Percentiles rank a stretch among this genome's conserved stretches.
Conservation (phyloP, 192 early-diverging fungal species). For the Backusella tarrabulga region DNA sequence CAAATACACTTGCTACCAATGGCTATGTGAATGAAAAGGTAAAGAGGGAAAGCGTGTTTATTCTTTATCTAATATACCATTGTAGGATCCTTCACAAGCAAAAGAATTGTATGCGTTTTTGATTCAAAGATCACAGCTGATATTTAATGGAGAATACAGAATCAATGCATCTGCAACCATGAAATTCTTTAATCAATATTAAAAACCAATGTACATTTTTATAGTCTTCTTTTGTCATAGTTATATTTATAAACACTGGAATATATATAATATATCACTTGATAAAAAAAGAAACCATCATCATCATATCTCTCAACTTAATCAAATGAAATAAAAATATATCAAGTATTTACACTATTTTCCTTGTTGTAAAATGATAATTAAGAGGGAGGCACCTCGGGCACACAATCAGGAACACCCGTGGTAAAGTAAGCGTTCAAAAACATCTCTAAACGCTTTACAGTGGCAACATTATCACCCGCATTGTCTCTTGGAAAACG, state of each 20-base stretch:
- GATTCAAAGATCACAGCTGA: background rate
- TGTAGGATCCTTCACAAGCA: background rate
- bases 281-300: too few species aligned
- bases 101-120: background rate
- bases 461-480: constrained; percentile 27
- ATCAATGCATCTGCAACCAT: background rate
- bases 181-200: background rate
- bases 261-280: too few species aligned
- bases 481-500: background rate
- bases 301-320: too few species aligned
- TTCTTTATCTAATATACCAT: background rate
- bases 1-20: background rate
- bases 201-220: background rate
- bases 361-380: background rate
- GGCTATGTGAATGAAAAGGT: constrained; percentile 19
- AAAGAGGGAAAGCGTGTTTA: background rate
- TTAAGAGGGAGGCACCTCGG: background rate
- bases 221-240: too few species aligned
- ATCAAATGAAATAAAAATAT: too few species aligned
- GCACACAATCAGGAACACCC: background rate
- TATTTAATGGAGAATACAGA: background rate
- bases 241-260: too few species aligned
- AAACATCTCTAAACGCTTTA: constrained; percentile 41
- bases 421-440: constrained; percentile 36
- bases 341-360: too few species aligned